Evolutionary conservation across 257 asterid species (phyloP).

Genomic region (Jacaranda mimosifolia): DNA sequence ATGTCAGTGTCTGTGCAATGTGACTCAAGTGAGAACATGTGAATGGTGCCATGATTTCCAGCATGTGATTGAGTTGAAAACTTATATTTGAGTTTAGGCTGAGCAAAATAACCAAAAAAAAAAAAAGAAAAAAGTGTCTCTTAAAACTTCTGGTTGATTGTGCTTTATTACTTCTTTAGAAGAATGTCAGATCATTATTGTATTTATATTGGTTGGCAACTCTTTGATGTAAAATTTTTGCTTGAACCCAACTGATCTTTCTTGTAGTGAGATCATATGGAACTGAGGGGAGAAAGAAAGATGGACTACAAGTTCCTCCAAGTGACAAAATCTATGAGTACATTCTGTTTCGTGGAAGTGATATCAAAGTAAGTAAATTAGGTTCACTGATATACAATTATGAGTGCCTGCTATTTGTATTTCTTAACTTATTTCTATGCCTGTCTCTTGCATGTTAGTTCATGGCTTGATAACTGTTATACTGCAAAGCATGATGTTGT

Average conservation of each 20-base stretch:
- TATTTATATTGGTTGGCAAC: background rate
- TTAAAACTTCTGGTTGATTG: background rate
- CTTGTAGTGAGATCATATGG: conserved; percentile 83
- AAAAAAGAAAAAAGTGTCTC: background rate
- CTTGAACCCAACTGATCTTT: conserved; percentile 18
- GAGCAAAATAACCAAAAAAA: background rate
- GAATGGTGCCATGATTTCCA: background rate
- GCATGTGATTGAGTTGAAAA: background rate
- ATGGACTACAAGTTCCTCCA: conserved; percentile 79
- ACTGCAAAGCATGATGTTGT: background rate
- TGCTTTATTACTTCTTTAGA: background rate
- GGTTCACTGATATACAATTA: no score
- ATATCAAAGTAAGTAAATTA: conserved; percentile 65
- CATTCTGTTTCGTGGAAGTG: conserved; percentile 85
- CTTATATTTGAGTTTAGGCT: background rate
- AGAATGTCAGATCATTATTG: background rate
- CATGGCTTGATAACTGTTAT: conserved; percentile 3
- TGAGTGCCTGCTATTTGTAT: background rate
- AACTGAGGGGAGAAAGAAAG: conserved; percentile 79
- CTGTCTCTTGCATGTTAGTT: conserved; percentile 9
- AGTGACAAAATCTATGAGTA: conserved; percentile 73
- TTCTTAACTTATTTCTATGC: background rate
- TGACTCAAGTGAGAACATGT: background rate
- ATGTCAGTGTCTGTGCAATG: background rate
- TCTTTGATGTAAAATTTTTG: background rate